phyloP scores from a whole-genome alignment of 2,329 filamentous ascomycete species.

The Aureobasidium namibiae region DNA sequence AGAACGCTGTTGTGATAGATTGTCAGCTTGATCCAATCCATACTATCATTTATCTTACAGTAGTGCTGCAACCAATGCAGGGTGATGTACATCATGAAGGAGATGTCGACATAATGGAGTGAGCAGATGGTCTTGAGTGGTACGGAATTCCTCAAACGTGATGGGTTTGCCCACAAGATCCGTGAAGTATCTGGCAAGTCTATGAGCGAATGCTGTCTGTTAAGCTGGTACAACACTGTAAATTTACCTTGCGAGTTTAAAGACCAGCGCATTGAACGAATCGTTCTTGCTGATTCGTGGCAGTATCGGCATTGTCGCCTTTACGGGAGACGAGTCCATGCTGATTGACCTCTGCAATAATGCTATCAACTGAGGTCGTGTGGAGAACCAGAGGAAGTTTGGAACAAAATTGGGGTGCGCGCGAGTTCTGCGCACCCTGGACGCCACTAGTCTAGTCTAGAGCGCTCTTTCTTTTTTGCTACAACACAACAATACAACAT shows the following conservation, averaged over 20 bases:
- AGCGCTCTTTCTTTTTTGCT: background rate
- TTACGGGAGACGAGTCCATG: background rate
- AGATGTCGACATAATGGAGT: slow-evolving; percentile 59
- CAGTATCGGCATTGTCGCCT: background rate
- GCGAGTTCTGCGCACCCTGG: background rate
- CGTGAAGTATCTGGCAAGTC: slow-evolving; percentile 49
- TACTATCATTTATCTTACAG: slow-evolving; percentile 42
- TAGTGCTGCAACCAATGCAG: slow-evolving; percentile 62
- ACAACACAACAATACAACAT: background rate
- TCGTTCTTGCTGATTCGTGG: slow-evolving; percentile 48
- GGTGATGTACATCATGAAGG: slow-evolving; percentile 55
- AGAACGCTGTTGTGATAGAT: slow-evolving; percentile 47
- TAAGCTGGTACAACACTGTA: slow-evolving; percentile 19
- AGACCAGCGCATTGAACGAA: slow-evolving; percentile 55
- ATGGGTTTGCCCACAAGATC: slow-evolving; percentile 56
- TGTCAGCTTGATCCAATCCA: background rate
- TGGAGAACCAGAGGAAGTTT: background rate
- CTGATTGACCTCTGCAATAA: background rate
- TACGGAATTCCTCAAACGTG: slow-evolving; percentile 66
- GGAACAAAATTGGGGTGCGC: background rate
- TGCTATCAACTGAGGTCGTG: background rate
- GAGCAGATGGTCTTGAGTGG: slow-evolving; percentile 49
- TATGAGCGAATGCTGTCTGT: slow-evolving; percentile 3
- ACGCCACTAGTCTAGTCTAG: background rate
- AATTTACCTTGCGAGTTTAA: slow-evolving; percentile 54